Percentiles rank a stretch among this genome's conserved stretches.
Conservation (phyloP, 176 grass and related monocot species). For the Neostapfia colusana region DNA sequence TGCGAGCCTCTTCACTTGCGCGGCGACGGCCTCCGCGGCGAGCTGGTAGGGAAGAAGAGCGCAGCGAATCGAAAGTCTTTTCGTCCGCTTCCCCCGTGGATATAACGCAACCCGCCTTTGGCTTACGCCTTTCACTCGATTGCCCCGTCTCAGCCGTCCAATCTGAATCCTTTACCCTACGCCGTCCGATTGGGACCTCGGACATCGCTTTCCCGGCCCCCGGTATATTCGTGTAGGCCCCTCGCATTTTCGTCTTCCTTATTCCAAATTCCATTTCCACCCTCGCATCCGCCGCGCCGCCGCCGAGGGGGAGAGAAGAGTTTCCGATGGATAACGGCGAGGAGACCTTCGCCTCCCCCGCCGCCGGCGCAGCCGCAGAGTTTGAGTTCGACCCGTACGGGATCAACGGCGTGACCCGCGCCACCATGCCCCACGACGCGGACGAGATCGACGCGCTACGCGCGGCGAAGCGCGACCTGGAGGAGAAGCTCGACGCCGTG, state of each 20-base stretch:
- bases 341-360: conserved; percentile 51
- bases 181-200: conserved; percentile 15
- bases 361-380: conserved; percentile 29
- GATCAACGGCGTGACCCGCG: conserved; percentile 31
- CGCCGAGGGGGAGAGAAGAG: conserved; percentile 20
- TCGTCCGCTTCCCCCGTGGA: conserved; percentile 18
- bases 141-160: neutral
- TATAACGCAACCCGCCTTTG: conserved; percentile 10
- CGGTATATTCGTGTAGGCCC: conserved; percentile 20
- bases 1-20: conserved; percentile 8
- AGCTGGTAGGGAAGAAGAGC: neutral
- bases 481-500: conserved; percentile 46
- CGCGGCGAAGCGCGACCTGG: conserved; percentile 51
- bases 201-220: neutral
- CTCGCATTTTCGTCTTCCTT: neutral
- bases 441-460: conserved; percentile 48
- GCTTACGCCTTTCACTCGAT: neutral
- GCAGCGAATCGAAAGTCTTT: conserved; percentile 9
- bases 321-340: conserved; percentile 58
- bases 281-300: conserved; percentile 29
- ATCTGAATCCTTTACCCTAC: fast-evolving
- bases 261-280: conserved; percentile 18
- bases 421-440: conserved; percentile 28
- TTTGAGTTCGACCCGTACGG: conserved; percentile 32
- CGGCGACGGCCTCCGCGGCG: conserved; percentile 31